Conservation (phyloP, 257 asterid genomes). For the Gentiana macrophylla region DNA sequence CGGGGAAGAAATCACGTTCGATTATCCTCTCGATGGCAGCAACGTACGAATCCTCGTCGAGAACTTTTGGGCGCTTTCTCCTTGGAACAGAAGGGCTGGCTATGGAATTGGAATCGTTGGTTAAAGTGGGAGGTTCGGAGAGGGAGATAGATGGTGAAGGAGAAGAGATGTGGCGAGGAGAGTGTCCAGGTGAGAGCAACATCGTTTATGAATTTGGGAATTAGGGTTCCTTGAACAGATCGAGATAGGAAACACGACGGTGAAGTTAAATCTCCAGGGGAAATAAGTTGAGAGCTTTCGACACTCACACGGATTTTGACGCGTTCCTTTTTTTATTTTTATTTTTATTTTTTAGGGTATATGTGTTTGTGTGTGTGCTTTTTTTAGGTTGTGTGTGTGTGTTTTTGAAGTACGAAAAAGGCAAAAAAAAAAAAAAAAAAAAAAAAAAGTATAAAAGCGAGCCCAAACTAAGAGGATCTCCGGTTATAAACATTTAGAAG, state of each 20-base stretch:
- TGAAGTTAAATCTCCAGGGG: too few relatives aligned
- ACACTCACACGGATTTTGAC: too few relatives aligned
- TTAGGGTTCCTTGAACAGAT: background rate
- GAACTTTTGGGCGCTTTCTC: constrained; percentile 34
- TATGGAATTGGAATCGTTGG: constrained; percentile 9
- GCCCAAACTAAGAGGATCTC: too few relatives aligned
- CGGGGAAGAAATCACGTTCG: constrained; percentile 93
- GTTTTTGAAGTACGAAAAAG: too few relatives aligned
- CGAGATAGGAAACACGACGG: too few relatives aligned
- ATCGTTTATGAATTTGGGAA: constrained; percentile 13
- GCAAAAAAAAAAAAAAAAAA: too few relatives aligned
- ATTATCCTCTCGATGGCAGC: constrained; percentile 87
- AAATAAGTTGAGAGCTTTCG: too few relatives aligned
- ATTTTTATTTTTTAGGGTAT: background rate
- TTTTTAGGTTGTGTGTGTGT: too few relatives aligned
- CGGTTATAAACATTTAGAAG: too few relatives aligned
- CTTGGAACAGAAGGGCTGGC: constrained; percentile 12
- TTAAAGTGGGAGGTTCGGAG: constrained; percentile 7
- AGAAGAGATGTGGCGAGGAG: constrained; percentile 84
- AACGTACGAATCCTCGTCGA: constrained; percentile 79
- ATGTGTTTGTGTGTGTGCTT: too few relatives aligned
- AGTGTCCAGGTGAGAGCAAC: constrained; percentile 81
- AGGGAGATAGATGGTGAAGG: constrained; percentile 53
- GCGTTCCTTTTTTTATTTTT: too few relatives aligned
- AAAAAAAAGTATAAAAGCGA: too few relatives aligned